Evolutionary conservation across 768 basidiomycete genomes (phyloP), one percentile per base, ranked within the genome.

Genomic region (Termitomyces eurrhizus): DNA sequence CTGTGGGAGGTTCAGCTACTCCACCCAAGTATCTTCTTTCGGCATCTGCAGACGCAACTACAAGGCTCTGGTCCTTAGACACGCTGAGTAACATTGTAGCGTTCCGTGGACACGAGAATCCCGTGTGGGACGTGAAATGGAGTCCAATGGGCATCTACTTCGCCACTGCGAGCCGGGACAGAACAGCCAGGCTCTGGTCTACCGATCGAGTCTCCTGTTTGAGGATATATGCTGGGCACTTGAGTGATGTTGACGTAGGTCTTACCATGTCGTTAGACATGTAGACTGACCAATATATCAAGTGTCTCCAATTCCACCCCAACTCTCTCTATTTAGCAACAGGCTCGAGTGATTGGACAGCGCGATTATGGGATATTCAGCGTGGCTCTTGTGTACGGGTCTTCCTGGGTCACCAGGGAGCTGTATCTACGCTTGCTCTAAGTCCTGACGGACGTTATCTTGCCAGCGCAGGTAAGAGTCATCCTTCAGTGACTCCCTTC

Each of bases 51-150:
- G 97, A 99, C 70, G 85, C 91, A 1, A 95, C 96, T 0, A 77
- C 88, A 46, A 86, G 97, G 13, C 75, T 99, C 21, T 99, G 97
- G 97, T 96, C 94, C 6, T 77, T 98, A 73, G 94, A 98, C 64
- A 97, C 96, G 0, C 86, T 94, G 82, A 85, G 91, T 16, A 97
- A 97, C 67, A 76, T 98, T 11, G 95, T 95, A 21, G 95, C 90
- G 7, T 99, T 95, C 70, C 84, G 94, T 37, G 96, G 97, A 0
- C 97, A 99, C 67, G 89, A 95, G 70, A 95, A 97, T 72, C 95
- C 97, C 0, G 88, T 99, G 0, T 99, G 97, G 97, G 97, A 98
- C 67, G 95, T 96, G 13, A 90, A 98, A 70, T 99, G 97, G 97
- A 95, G 93, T 68, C 96, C 97, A 11, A 88, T 93, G 80, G 95